Evolutionary conservation across 2,329 filamentous ascomycete species (phyloP).

Genomic region (Aphanoascus verrucosus): DNA sequence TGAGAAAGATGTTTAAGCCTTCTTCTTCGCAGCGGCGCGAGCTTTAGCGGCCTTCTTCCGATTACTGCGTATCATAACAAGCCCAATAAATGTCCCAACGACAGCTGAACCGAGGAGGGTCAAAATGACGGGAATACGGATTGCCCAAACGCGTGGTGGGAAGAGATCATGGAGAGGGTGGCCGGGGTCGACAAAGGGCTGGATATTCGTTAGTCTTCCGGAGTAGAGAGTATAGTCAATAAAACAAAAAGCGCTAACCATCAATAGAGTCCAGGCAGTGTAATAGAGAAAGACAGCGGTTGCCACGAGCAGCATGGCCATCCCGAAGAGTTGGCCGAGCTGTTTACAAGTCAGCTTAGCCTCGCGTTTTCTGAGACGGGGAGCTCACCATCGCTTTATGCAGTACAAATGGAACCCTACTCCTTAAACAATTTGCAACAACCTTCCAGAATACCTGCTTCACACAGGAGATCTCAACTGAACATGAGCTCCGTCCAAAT

Average conservation of each 20-base stretch:
- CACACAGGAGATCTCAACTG: not conserved
- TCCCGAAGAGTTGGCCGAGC: slow-evolving; percentile 80
- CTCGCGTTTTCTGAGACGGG: slow-evolving; percentile 6
- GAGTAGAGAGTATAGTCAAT: not conserved
- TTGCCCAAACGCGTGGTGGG: slow-evolving; percentile 94
- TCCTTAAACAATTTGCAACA: not conserved
- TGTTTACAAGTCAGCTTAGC: slow-evolving; percentile 32
- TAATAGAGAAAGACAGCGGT: slow-evolving; percentile 78
- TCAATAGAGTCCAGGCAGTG: slow-evolving; percentile 92
- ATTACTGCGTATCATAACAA: slow-evolving; percentile 99
- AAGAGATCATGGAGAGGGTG: slow-evolving; percentile 92
- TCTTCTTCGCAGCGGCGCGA: slow-evolving; percentile 74
- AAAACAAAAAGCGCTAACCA: slow-evolving; percentile 50
- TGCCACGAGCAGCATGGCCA: slow-evolving; percentile 64
- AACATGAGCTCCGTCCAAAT: not conserved
- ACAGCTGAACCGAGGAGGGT: slow-evolving; percentile 85
- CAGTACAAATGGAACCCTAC: not conserved
- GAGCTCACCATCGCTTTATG: slow-evolving; percentile 15
- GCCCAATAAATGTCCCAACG: slow-evolving; percentile 86
- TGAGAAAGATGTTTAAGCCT: slow-evolving; percentile 46
- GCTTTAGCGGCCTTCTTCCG: slow-evolving; percentile 93
- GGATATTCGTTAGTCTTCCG: slow-evolving; percentile 9
- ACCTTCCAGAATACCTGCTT: not conserved
- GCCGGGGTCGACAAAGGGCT: slow-evolving; percentile 96
- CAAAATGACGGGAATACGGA: slow-evolving; percentile 94